Evolutionary conservation across 306 rosid genomes (phyloP).

Genomic region (Lathyrus sativus): DNA sequence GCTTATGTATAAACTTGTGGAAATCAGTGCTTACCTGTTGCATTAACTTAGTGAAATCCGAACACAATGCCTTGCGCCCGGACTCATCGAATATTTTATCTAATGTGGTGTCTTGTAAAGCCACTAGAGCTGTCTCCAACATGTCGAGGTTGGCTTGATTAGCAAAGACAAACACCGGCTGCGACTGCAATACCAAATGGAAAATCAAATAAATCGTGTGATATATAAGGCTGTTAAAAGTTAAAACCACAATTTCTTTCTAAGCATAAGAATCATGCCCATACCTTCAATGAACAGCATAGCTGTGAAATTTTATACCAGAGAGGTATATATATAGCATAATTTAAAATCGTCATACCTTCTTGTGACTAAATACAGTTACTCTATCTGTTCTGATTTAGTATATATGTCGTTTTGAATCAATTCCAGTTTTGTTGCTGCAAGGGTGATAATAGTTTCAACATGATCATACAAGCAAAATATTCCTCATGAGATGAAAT

Average conservation of each 20-base stretch:
- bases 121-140: slow-evolving; percentile 91
- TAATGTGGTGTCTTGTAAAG: slow-evolving; percentile 90
- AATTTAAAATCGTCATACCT: too few species aligned
- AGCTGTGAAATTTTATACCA: too few species aligned
- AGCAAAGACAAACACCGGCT: slow-evolving; percentile 86
- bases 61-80: slow-evolving; percentile 82
- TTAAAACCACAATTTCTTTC: neutral
- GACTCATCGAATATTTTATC: slow-evolving; percentile 87
- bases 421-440: too few species aligned
- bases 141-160: slow-evolving; percentile 96
- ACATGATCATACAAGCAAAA: too few species aligned
- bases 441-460: too few species aligned
- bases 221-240: neutral
- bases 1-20: neutral
- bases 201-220: neutral
- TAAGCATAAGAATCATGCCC: too few species aligned
- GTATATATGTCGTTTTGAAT: too few species aligned
- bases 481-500: too few species aligned
- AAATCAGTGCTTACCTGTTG: slow-evolving; percentile 59
- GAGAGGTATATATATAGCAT: too few species aligned
- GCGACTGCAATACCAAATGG: slow-evolving; percentile 50
- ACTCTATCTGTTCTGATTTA: too few species aligned
- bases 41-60: too few species aligned
- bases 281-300: slow-evolving; percentile 88
- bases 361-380: too few species aligned